Base-by-base conservation (phyloP, 2,329 filamentous ascomycete genomes). In the Arthroderma sp. region DNA sequence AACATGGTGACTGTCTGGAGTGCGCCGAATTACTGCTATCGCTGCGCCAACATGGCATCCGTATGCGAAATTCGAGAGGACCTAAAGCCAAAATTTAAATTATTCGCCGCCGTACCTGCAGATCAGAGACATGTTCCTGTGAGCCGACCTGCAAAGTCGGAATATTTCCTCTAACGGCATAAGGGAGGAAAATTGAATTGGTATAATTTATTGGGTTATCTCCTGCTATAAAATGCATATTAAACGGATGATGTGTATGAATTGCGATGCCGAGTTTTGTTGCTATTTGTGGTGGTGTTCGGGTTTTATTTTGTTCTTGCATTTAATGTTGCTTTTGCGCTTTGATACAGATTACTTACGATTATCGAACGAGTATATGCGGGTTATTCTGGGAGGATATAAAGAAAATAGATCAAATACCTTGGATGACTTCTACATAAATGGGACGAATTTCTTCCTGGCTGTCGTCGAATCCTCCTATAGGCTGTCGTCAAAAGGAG, bases 11-110 rank as follows among this genome's bases (percentile, higher is more conserved):
- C 91, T 33, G 96, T 98, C 60, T 98, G 34, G 73, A 75, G 53
- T 81, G 84, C 84, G 44, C 84, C 84, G 51, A 89, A 89, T 66
- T 98, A 98, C 74, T 98, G 89, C 73, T 96, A 98, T 75, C 80
- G 91, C 65, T 98, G 91, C 62, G 91, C 91, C 61, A 98, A 98
- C 69, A 69, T 83, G 49, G 80, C 80, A 15, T 80, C 75, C 4
- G 94, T 95, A 61, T 94, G 94, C 81, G 87, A 87, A 43, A 80
- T 95, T 29, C 80, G 83, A 53, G 82, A 83, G 57, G 83, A 91
- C 57, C 72, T 95, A 43, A 80, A 86, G 49, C 87, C 89, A 30
- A 85, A 84, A 57, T 98, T 98, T 69, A 91, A 70, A 51, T 55
- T 70, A 29, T 70, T 70, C 55, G 64, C 64, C 46, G 67, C 66